Base-by-base conservation (phyloP, 2,329 filamentous ascomycete species). In the Aspergillus clavatus region DNA sequence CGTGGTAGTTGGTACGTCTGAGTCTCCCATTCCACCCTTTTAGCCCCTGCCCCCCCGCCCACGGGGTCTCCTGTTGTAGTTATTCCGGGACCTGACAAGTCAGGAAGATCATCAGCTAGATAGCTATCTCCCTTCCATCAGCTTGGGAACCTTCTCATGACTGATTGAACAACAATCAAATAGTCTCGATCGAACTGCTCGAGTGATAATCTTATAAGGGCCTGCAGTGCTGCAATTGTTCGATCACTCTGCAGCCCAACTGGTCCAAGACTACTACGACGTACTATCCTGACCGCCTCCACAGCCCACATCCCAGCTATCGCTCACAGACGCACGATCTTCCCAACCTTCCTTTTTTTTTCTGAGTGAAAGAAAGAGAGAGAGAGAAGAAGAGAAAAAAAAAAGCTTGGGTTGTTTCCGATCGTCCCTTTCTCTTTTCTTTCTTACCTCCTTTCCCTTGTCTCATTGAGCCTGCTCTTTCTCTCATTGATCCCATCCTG, bases 231-330 rank as follows among this genome's bases (percentile, higher is more conserved):
- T n/a, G n/a, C n/a, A n/a, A n/a, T n/a, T n/a, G n/a, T 33, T 33
- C 29, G 29, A 33, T 33, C 29, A 18, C 18, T 18, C 29, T 16
- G 3, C n/a, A 8, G 29, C 29, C 29, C 29, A 23, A 39, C 37
- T 41, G n/a, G n/a, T n/a, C n/a, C n/a, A 24, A 38, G 24, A 37
- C 43, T 38, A 47, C 45, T 46, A 48, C 41, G 22, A 43, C 26
- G 23, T 22, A 35, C 31, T 35, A 43, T 47, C 51, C 43, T 58
- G 56, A 58, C 56, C 56, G 56, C 56, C 56, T 57, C 55, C 56
- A 57, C 53, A 51, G 51, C 53, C 48, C 54, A 56, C 51, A 44
- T 52, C 45, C 29, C 36, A 42, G 22, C 38, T 50, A 35, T 35
- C 16, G 29, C 6, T 18, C 7, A 35, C 31, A 35, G n/a, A 35